These are phyloP conservation scores for Serendipita sp. DNA, from an alignment of 768 basidiomycete species.

Conservation along the genomic window DNA sequence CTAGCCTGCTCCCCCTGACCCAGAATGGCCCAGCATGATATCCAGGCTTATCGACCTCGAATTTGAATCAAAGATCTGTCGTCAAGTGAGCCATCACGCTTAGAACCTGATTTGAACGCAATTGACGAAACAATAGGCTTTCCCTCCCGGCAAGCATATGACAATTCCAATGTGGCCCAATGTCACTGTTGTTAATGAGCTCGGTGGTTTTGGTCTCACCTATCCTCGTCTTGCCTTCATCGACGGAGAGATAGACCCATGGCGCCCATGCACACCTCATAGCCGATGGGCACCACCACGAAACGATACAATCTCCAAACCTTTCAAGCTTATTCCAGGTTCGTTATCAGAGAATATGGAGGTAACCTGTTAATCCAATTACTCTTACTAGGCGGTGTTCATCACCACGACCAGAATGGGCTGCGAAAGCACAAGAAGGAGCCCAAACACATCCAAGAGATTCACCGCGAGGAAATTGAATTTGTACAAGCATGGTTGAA, in stretches of 20 bases:
- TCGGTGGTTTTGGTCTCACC: constrained; percentile 75
- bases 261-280: constrained; percentile 77
- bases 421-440: constrained; percentile 42
- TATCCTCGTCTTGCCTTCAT: constrained; percentile 75
- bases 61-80: constrained; percentile 55
- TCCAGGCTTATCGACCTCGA: constrained; percentile 60
- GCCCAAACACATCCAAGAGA: constrained; percentile 59
- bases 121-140: constrained; percentile 33
- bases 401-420: constrained; percentile 62
- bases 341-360: background rate
- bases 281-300: constrained; percentile 53
- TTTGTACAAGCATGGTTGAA: constrained; percentile 68
- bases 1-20: constrained; percentile 62
- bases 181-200: constrained; percentile 60
- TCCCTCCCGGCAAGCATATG: constrained; percentile 61
- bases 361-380: constrained; percentile 3
- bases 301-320: constrained; percentile 52
- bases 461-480: constrained; percentile 63
- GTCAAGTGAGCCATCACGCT: constrained; percentile 29
- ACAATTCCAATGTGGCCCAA: constrained; percentile 59
- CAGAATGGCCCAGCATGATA: constrained; percentile 54
- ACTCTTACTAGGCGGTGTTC: constrained; percentile 41
- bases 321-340: constrained; percentile 82
- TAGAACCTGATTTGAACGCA: constrained; percentile 3
- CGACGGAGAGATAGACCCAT: constrained; percentile 81